A percentile compares a stretch with the other conserved stretches of the same genome.
phyloP scores from a whole-genome alignment of 257 asterid genomes.

The Galeopsis tetrahit region DNA sequence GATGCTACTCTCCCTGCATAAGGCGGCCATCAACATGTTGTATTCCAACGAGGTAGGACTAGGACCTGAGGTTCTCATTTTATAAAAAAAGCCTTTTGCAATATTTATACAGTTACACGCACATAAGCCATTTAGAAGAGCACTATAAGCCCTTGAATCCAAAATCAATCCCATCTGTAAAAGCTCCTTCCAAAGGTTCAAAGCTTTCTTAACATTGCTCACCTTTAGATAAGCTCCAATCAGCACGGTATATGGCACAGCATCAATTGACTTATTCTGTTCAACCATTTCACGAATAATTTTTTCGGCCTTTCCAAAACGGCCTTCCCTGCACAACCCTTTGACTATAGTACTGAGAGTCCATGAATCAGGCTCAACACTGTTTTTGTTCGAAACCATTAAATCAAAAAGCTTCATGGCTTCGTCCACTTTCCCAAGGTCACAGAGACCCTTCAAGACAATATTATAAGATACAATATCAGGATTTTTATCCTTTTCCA shows the following conservation, averaged over 20 bases:
- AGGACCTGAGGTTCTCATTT: slow-evolving; percentile 53
- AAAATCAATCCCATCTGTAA: slow-evolving; percentile 49
- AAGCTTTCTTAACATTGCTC: slow-evolving; percentile 51
- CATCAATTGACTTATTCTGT: slow-evolving; percentile 39
- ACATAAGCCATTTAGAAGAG: slow-evolving; percentile 64
- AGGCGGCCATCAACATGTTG: slow-evolving; percentile 64
- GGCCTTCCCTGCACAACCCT: slow-evolving; percentile 69
- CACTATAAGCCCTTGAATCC: slow-evolving; percentile 48
- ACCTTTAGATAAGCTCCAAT: slow-evolving; percentile 63
- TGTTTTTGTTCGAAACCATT: slow-evolving; percentile 45
- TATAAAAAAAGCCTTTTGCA: slow-evolving; percentile 69
- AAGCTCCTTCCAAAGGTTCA: slow-evolving; percentile 58
- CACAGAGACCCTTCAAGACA: slow-evolving; percentile 56
- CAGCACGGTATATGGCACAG: slow-evolving; percentile 47
- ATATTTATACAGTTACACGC: slow-evolving; percentile 49
- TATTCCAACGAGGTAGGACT: slow-evolving; percentile 53
- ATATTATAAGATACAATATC: slow-evolving; percentile 60
- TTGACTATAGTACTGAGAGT: slow-evolving; percentile 51
- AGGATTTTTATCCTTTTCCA: slow-evolving; percentile 53
- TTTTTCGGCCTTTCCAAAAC: slow-evolving; percentile 51
- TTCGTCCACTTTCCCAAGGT: slow-evolving; percentile 53
- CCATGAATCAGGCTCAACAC: slow-evolving; percentile 56
- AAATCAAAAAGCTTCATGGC: slow-evolving; percentile 57
- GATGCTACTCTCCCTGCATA: slow-evolving; percentile 66
- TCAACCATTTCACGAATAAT: slow-evolving; percentile 50